Base-by-base conservation (phyloP, 176 grass and related monocot genomes). In the Elymus sibiricus region DNA sequence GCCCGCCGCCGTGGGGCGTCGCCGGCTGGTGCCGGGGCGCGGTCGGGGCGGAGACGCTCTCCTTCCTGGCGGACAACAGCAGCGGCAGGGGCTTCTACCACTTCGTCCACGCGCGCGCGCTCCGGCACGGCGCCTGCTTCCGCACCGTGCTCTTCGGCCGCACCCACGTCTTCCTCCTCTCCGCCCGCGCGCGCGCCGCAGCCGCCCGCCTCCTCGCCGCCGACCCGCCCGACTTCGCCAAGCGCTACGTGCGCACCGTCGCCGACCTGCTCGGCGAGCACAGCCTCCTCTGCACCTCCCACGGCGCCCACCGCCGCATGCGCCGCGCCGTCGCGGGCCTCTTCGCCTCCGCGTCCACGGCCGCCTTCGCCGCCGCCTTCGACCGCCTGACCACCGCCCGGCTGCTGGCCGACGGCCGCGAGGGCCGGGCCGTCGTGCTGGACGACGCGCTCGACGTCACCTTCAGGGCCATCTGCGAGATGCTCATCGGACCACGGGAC, bases 241-340 rank as follows among this genome's bases (percentile, higher is more conserved):
- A 98, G 89, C 92, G 93, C 65, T 98, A 98, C 71, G 91, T 95
- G 43, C 91, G 89, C 84, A 93, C 93, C 47, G 87, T 95, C 16
- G 86, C 91, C 5, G 88, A 90, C 38, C 87, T 98, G 49, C 80
- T 95, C 42, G 93, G 95, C 70, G 60, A 92, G 49, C 86, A 98
- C 68, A 98, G 93, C 88, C 87, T 95, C 62, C 91, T 98, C 24
- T 98, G 93, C 76, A 79, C 86, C 70, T 90, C 90, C 49, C 93
- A 92, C 72, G 81, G 72, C 11, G 56, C 72, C 5, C 95, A 98
- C 77, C 83, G 85, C 46, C 56, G 77, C 32, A 49, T 92, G 40
- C 89, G 93, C 29, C 90, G 84, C 64, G 85, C 79, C 73, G 32
- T 98, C 58, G 85, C 95, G 35, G 74, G 67, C 43, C 86, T 93